These are phyloP conservation scores for Coffea canephora DNA, from an alignment of 257 asterid species.

Conservation along the genomic window DNA sequence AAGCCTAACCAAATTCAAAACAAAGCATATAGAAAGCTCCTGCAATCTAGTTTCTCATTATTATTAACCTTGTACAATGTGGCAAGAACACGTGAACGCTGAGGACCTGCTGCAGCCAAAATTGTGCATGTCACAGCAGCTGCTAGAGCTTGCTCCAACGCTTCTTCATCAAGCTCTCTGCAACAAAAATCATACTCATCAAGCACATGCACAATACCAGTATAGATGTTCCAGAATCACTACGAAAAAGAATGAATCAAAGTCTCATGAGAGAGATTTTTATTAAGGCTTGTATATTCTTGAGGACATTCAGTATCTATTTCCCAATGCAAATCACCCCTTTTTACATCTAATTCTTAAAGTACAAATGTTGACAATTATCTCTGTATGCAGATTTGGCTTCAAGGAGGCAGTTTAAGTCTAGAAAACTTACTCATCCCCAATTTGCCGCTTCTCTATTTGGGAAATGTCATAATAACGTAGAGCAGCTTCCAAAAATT, in stretches of 20 bases:
- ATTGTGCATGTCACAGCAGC: slow-evolving; percentile 95
- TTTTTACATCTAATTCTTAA: neutral
- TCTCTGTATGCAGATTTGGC: neutral
- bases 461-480: slow-evolving; percentile 97
- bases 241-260: neutral
- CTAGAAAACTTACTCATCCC: slow-evolving; percentile 73
- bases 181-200: neutral
- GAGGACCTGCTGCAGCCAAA: slow-evolving; percentile 97
- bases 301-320: neutral
- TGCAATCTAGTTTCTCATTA: neutral
- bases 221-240: neutral
- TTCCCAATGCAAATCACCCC: neutral
- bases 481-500: slow-evolving; percentile 96
- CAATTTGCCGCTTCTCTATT: slow-evolving; percentile 93
- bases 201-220: neutral
- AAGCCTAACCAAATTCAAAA: neutral
- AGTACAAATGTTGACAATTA: neutral
- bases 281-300: neutral
- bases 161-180: slow-evolving; percentile 95
- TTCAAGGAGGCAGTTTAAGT: neutral
- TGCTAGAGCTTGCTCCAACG: slow-evolving; percentile 83
- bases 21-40: neutral
- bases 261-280: neutral
- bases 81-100: slow-evolving; percentile 95
- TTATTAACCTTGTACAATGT: slow-evolving; percentile 79